Evolutionary conservation across 495 filamentous ascomycete genomes (phyloP), one percentile per base, ranked within the genome.

Genomic region (Penicillium canescens): DNA sequence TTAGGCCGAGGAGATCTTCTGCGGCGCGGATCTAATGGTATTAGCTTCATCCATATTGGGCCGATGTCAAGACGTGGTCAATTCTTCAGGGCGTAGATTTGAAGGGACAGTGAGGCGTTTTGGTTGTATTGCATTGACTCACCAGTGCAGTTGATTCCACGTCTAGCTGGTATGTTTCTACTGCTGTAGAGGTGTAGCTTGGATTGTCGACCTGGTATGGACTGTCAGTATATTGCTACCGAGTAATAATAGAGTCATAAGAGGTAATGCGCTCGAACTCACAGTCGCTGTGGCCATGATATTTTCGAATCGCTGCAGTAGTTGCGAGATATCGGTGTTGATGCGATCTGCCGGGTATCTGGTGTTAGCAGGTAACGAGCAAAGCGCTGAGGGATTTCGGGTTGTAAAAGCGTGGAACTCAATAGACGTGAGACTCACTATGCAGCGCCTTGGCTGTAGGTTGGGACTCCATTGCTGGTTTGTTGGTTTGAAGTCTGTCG

Each of bases 81-180:
- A 42, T 26, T 20, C 5, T 11, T 8, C 14, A 7, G 14, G 14
- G 37, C 16, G 18, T 18, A 26, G 24, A 16, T 1, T n/a, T 21
- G 20, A n/a, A 9, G 34, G 28, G 12, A 16, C 36, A 38, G 28
- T 28, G 3, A 21, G 13, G 24, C 6, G 13, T 14, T 7, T n/a
- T 3, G 6, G 12, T 0, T 14, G 14, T 13, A 26, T 24, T 24
- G 21, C 4, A 26, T 43, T 7, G n/a, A 52, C 67, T 56, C 69
- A 88, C 86, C 71, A 90, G 68, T 12, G 82, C 79, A 18, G 84
- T 79, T 3, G 81, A 80, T 55, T 88, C 84, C 4, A 85, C 81
- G 46, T 86, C 81, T 18, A 90, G 79, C 54, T 86, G 78, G 51
- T 82, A 83, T 0, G 77, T 77, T 51, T 82, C 80, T 3, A 83